Conservation (phyloP, 2,329 filamentous ascomycete species). For the Xylaria sp. region DNA sequence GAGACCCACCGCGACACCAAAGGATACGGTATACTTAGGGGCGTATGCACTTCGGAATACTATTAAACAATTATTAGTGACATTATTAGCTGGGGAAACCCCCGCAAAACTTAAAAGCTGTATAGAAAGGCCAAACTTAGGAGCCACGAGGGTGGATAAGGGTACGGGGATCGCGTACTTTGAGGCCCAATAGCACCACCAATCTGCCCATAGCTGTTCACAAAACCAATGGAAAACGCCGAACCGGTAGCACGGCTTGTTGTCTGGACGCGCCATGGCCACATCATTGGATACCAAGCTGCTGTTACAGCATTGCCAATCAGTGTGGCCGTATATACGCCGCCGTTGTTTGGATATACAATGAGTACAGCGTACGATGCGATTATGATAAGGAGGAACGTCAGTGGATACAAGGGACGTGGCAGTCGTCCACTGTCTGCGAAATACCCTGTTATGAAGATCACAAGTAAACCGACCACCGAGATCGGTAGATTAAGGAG, state of each 20-base stretch:
- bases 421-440: slow-evolving; percentile 58
- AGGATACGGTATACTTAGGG: slow-evolving; percentile 58
- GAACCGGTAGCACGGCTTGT: slow-evolving; percentile 60
- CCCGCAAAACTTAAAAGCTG: not conserved
- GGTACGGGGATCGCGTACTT: slow-evolving; percentile 34
- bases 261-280: slow-evolving; percentile 64
- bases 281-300: slow-evolving; percentile 62
- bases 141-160: not conserved
- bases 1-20: slow-evolving; percentile 58
- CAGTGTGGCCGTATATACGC: slow-evolving; percentile 60
- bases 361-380: slow-evolving; percentile 59
- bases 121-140: not conserved
- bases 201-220: slow-evolving; percentile 63
- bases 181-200: slow-evolving; percentile 61
- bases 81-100: not conserved
- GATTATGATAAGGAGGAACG: slow-evolving; percentile 56
- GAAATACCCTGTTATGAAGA: slow-evolving; percentile 55
- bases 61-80: slow-evolving; percentile 15
- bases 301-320: slow-evolving; percentile 57
- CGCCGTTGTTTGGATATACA: slow-evolving; percentile 58
- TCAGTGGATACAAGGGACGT: slow-evolving; percentile 57
- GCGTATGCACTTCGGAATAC: slow-evolving; percentile 58
- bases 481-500: slow-evolving; percentile 62
- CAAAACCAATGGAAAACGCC: slow-evolving; percentile 62
- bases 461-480: slow-evolving; percentile 56